Percentiles rank a stretch among this genome's conserved stretches.
These are phyloP conservation scores for Thozetella sp. DNA, from an alignment of 495 filamentous ascomycete genomes.

Conservation along the genomic window DNA sequence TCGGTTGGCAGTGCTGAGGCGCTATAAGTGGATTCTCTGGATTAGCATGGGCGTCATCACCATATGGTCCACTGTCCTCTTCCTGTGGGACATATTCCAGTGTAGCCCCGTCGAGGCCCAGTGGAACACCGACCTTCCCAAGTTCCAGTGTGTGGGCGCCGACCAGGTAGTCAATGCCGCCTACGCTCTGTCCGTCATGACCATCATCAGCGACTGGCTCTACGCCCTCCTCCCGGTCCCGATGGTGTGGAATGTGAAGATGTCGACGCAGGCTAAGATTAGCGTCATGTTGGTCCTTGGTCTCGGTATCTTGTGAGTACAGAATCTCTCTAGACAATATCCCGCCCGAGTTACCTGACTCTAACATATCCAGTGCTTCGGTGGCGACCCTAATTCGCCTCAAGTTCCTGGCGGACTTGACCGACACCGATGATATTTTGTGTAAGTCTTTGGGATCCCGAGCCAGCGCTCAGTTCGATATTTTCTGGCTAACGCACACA, in stretches of 20 bases:
- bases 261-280: slow-evolving; percentile 33
- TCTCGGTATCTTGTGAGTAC: slow-evolving; percentile 33
- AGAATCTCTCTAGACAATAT: background rate
- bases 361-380: slow-evolving; percentile 23
- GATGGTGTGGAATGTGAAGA: slow-evolving; percentile 43
- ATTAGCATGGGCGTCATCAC: slow-evolving; percentile 29
- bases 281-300: slow-evolving; percentile 37
- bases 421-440: slow-evolving; percentile 31
- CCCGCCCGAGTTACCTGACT: background rate
- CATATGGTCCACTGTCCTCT: slow-evolving; percentile 35
- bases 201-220: slow-evolving; percentile 38
- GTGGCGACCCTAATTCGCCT: slow-evolving; percentile 40
- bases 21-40: slow-evolving; percentile 35
- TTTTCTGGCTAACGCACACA: background rate
- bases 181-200: slow-evolving; percentile 40
- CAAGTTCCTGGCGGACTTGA: slow-evolving; percentile 33
- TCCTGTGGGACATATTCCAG: slow-evolving; percentile 43
- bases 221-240: slow-evolving; percentile 42
- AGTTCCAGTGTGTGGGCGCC: slow-evolving; percentile 27
- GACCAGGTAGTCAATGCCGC: slow-evolving; percentile 35
- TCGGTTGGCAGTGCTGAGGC: slow-evolving; percentile 29
- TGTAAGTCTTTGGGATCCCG: slow-evolving; percentile 28
- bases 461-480: too few relatives aligned
- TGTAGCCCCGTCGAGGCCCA: slow-evolving; percentile 33
- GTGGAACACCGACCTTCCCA: slow-evolving; percentile 37